Evolutionary conservation across 1,139 yeast genomes (phyloP), one percentile per base, ranked within the genome.

Genomic region (Blastobotrys arbuscula): DNA sequence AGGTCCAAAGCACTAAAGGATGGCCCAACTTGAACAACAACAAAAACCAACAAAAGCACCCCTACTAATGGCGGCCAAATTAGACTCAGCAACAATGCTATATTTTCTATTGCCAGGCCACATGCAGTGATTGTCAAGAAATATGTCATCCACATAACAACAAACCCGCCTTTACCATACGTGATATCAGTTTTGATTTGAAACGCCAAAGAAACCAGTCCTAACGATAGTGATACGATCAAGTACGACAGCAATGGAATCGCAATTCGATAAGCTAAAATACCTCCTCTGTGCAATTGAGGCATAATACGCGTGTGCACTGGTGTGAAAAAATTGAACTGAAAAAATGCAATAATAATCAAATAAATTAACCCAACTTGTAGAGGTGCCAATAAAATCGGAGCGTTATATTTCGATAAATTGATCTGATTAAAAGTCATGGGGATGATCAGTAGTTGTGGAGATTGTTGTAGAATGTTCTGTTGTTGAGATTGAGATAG

Each of bases 331-430:
- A 82, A 74, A 51, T 78, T 76, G 58, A 81, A 74, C 54, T 78
- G 79, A 67, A 77, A 74, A 54, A 77, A 73, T 1, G 95, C 80
- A 49, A 85, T 66, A 64, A 87, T 81, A 56, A 87, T 76, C 62
- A 83, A 71, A 65, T 79, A 86, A 64, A 87, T 83, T 50, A 84
- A 71, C 43, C 95, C 95, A 55, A 85, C 54, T 40, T 54, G 57
- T 36, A 54, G 38, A 20, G 52, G 52, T 10, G 57, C 57, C 28
- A 51, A 31, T 39, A 54, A 31, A n/a, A 53, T 31, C 6, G 49
- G 38, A 8, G 38, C 38, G 16, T 33, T 19, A 19, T 42, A 30
- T 6, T 49, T 51, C 13, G 49, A 45, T 12, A 51, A 39, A 34
- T 54, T 51, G 10, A 41, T 41, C 21, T 47, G n/a, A 15, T 37